Evolutionary conservation across 176 grass and related monocot genomes (phyloP), one percentile per base, ranked within the genome.

Genomic region (Melocanna baccifera): DNA sequence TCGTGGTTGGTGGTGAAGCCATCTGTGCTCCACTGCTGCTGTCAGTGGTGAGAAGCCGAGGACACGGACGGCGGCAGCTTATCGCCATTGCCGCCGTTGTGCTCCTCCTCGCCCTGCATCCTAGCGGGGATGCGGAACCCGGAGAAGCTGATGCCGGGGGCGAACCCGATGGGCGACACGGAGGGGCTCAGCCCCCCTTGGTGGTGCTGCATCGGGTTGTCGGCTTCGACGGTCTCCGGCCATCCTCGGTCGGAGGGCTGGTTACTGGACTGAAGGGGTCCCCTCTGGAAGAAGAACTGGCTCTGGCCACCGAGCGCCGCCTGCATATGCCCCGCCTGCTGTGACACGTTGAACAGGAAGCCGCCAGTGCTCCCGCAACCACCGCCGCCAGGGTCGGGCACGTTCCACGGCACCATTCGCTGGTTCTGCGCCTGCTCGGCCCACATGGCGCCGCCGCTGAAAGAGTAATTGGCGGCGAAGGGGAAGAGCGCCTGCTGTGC

Each of bases 191-290:
- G 56, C 58, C 67, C 89, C 12, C 69, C 81, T 5, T 87, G 86
- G 25, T 83, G 87, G 12, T 96, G 88, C 40, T 89, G 77, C 77
- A 89, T 82, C 88, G 79, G 86, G 84, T 91, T 88, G 84, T 93
- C 89, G 72, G 87, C 79, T 55, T 88, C 86, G 32, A 85, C 79
- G 76, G 79, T 29, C 76, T 98, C 95, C 87, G 89, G 91, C 95
- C 95, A 98, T 87, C 90, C 85, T 78, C 89, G 91, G 36, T 93
- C 87, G 85, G 88, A 91, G 85, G 92, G 90, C 88, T 91, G 88
- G 91, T 93, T 95, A 98, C 92, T 98, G 95, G 95, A 98, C 95
- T 98, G 95, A 98, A 98, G 95, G 95, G 95, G 89, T 90, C 89
- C 95, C 95, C 92, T 95, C 92, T 90, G 92, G 86, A 92, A 83